Base-by-base conservation (phyloP, 805 yeast species). In the Debaryomyces castellii region DNA sequence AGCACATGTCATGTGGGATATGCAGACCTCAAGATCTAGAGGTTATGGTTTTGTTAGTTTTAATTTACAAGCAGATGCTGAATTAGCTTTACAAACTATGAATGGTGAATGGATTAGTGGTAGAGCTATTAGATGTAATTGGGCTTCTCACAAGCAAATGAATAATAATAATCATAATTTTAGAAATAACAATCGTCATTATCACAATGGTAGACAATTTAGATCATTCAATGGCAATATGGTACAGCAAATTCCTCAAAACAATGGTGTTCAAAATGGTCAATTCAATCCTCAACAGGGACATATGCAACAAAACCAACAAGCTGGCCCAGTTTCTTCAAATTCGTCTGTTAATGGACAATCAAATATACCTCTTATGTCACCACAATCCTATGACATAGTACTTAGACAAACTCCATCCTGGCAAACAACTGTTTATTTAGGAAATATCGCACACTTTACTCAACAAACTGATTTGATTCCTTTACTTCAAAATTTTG, bases 1-100 rank as follows among this genome's bases (percentile, higher is more conserved):
- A 63, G 96, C 96, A 10, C 90, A 89, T 55, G 96, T 89, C 25
- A 90, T 89, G 96, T 89, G 97, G 96, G 96, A 90, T 63, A 88
- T 89, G 95, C 91, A 87, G 63, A 85, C 94, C 21, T 94, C 95
- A 36, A 76, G 96, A 60, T 88, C 96, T 2, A 76, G 96, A 67
- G 96, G 96, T 30, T 89, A 89, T 60, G 96, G 97, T 2, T 89
- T 90, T 64, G 94, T 89, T 10, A 83, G 92, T 1, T 90, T 90
- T 58, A 64, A 71, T 22, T 78, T 76, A 21, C 79, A 76, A 50
- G 66, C 71, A 16, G 92, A 88, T 52, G 96, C 96, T 2, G 89
- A 85, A 55, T 64, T 63, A 42, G 95, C 95, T 23, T 69, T 88
- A 52, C 76, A 75, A 46, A 66, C 83, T 23, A 87, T 85, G 89